Evolutionary conservation across 1,139 yeast genomes (phyloP).

Genomic region (Pichia sp.): DNA sequence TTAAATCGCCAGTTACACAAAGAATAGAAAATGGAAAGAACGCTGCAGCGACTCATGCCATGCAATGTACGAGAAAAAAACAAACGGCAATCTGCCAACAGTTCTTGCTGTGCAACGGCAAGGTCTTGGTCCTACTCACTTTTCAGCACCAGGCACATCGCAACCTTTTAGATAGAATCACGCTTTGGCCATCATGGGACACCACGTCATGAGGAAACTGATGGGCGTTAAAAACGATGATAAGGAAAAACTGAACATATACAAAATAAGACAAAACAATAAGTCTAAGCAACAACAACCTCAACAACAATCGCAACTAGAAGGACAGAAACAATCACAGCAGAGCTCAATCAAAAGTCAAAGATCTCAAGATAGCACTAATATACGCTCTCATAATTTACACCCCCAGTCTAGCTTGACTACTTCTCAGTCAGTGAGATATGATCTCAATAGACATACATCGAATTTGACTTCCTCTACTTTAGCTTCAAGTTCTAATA

Average conservation of each 20-base stretch:
- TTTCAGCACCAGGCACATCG: no score
- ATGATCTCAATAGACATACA: no score
- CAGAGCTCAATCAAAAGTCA: neutral
- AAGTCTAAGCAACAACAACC: neutral
- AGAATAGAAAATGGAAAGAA: no score
- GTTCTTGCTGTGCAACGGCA: no score
- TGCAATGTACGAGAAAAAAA: no score
- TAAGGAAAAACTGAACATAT: neutral
- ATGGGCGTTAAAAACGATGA: constrained; percentile 6
- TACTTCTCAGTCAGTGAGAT: neutral
- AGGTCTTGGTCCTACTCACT: no score
- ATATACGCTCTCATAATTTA: neutral
- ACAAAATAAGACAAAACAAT: neutral
- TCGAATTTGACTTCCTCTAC: neutral
- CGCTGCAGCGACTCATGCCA: no score
- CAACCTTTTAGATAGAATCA: no score
- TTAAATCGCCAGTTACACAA: no score
- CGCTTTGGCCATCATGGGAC: no score
- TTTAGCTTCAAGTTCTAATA: neutral
- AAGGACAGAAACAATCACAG: neutral
- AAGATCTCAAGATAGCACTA: neutral
- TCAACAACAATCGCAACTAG: neutral
- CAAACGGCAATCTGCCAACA: no score
- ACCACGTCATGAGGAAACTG: constrained; percentile 3
- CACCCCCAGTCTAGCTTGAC: neutral